Percentiles rank a stretch among this genome's conserved stretches.
Evolutionary conservation across 2,329 filamentous ascomycete genomes (phyloP).

Genomic region (Seiridium cupressi): DNA sequence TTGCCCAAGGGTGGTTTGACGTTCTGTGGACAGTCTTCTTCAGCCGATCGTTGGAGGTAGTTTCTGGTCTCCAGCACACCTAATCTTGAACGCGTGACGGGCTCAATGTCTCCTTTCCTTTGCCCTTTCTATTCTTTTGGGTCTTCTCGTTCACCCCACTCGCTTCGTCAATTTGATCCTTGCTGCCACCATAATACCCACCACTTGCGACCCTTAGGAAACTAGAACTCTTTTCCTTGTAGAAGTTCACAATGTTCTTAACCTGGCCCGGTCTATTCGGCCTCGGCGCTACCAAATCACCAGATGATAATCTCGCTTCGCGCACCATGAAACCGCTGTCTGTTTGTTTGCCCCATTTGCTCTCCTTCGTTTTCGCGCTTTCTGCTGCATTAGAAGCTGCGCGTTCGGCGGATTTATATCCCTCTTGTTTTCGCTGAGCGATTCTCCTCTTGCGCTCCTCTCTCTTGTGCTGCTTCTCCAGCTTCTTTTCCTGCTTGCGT

Average conservation of each 20-base stretch:
- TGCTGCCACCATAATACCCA: neutral
- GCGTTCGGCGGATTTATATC: slow-evolving; percentile 8
- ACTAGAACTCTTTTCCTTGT: slow-evolving; percentile 24
- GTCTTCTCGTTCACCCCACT: neutral
- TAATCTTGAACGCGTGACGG: neutral
- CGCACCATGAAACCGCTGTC: slow-evolving; percentile 29
- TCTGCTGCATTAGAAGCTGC: neutral
- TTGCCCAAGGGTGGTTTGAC: no score
- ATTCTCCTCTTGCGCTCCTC: slow-evolving; percentile 10
- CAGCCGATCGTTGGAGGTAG: no score
- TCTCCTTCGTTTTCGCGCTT: neutral
- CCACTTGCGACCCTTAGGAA: slow-evolving; percentile 7
- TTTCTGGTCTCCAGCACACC: no score
- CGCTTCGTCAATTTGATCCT: neutral
- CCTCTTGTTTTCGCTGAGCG: neutral
- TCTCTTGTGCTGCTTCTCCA: slow-evolving; percentile 5
- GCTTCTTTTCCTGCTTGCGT: neutral
- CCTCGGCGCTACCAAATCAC: slow-evolving; percentile 25
- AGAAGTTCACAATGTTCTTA: slow-evolving; percentile 29
- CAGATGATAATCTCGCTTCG: slow-evolving; percentile 18
- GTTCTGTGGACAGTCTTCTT: no score
- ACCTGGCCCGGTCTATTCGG: slow-evolving; percentile 27
- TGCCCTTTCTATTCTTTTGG: neutral
- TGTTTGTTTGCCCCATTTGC: slow-evolving; percentile 24
- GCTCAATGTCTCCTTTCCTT: neutral